Conservation (phyloP, 108 stramenopile genomes). For the Cyclotella choctawhatcheeana region DNA sequence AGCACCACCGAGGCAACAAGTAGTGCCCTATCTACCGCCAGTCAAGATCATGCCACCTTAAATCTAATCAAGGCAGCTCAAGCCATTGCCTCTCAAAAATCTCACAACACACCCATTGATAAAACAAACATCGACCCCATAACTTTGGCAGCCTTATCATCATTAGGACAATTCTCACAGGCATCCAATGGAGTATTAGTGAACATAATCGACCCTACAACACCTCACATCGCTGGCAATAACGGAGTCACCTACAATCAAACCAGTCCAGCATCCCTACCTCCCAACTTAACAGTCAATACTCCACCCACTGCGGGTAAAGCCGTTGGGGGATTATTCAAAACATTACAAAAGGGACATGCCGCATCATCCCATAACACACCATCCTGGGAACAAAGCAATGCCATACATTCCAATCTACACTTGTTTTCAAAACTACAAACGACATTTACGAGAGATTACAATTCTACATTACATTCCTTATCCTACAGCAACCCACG, state of each 20-base stretch:
- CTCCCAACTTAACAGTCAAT: conserved; percentile 7
- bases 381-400: neutral
- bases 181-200: conserved; percentile 41
- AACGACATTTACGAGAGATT: conserved; percentile 51
- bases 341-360: conserved; percentile 1
- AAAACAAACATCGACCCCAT: conserved; percentile 17
- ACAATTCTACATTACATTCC: conserved; percentile 62
- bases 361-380: conserved; percentile 4
- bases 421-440: conserved; percentile 56
- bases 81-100: conserved; percentile 15
- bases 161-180: conserved; percentile 27
- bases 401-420: no score
- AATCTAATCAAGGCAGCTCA: conserved; percentile 25
- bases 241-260: conserved; percentile 18
- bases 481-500: conserved; percentile 64
- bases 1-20: neutral
- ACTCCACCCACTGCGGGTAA: neutral
- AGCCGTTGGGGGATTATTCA: neutral
- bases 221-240: no score
- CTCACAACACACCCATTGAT: no score
- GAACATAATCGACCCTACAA: conserved; percentile 84
- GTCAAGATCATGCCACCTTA: conserved; percentile 19
- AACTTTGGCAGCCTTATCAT: conserved; percentile 31
- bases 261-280: conserved; percentile 6
- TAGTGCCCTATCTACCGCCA: conserved; percentile 19